Percentiles rank a stretch among this genome's conserved stretches.
Evolutionary conservation across 495 filamentous ascomycete genomes (phyloP).

Genomic region (Neurospora pannonica): DNA sequence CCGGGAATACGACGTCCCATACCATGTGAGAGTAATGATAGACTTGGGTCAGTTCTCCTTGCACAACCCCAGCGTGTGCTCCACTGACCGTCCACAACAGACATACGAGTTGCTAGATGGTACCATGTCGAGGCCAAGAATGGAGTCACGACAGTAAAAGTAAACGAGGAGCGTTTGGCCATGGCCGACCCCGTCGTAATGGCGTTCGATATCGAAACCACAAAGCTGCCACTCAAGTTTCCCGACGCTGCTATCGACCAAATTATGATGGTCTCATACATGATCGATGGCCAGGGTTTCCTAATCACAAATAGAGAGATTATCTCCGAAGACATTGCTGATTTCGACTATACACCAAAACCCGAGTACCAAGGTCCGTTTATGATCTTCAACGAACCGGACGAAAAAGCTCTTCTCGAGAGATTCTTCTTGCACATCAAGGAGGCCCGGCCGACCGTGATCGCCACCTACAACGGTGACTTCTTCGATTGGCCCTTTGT

Average conservation of each 20-base stretch:
- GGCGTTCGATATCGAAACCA: constrained; percentile 97
- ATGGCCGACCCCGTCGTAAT: constrained; percentile 92
- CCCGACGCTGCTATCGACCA: constrained; percentile 94
- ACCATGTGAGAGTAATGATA: constrained; percentile 97
- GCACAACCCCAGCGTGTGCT: background rate
- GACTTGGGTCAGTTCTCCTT: constrained; percentile 58
- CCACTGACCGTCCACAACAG: constrained; percentile 34
- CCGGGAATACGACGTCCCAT: constrained; percentile 97
- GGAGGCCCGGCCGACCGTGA: constrained; percentile 86
- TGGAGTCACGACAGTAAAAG: constrained; percentile 68
- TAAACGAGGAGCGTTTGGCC: constrained; percentile 79
- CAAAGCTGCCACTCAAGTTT: constrained; percentile 93
- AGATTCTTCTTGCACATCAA: constrained; percentile 95
- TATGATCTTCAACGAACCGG: constrained; percentile 95
- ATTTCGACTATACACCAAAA: constrained; percentile 97
- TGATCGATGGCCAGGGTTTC: constrained; percentile 98
- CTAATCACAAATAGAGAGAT: constrained; percentile 97
- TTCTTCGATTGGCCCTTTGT: constrained; percentile 99
- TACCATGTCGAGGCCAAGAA: constrained; percentile 94
- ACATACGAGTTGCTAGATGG: constrained; percentile 95
- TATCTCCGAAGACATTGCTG: constrained; percentile 91
- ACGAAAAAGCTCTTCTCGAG: constrained; percentile 80
- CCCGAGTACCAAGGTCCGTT: constrained; percentile 93
- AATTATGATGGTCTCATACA: constrained; percentile 99
- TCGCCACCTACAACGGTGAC: constrained; percentile 99